Conservation (phyloP, 1,284 basidiomycete genomes). For the Cutaneotrichosporon sp. region DNA sequence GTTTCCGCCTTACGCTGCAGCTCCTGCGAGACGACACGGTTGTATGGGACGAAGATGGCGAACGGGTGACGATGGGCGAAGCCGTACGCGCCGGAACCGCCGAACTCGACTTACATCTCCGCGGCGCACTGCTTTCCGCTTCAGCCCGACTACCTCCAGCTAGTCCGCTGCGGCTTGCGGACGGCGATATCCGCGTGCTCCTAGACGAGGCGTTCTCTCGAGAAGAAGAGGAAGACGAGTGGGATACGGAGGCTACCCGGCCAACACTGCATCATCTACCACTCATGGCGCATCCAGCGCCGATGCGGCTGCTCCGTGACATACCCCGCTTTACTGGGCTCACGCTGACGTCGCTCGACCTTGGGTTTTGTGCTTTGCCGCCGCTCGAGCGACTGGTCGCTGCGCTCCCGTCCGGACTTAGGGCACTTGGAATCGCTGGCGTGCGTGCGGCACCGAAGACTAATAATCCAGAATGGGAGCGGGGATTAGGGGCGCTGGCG, state of each 20-base stretch:
- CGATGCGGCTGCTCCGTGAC: slow-evolving; percentile 30
- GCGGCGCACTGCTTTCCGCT: slow-evolving; percentile 25
- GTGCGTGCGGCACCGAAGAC: slow-evolving; percentile 15
- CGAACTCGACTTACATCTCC: slow-evolving; percentile 38
- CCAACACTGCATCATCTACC: slow-evolving; percentile 30
- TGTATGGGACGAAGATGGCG: slow-evolving; percentile 18
- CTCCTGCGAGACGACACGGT: slow-evolving; percentile 30
- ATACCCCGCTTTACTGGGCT: slow-evolving; percentile 19
- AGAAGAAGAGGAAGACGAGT: slow-evolving; percentile 21
- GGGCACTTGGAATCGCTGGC: slow-evolving; percentile 36
- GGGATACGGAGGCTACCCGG: slow-evolving; percentile 23
- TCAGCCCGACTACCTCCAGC: slow-evolving; percentile 25
- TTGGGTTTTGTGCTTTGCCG: slow-evolving; percentile 35
- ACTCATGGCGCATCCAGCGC: slow-evolving; percentile 33
- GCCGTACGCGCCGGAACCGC: slow-evolving; percentile 33
- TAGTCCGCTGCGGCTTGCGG: slow-evolving; percentile 22
- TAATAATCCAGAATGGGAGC: slow-evolving; percentile 12
- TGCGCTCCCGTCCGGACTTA: slow-evolving; percentile 29
- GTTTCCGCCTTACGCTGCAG: slow-evolving; percentile 29
- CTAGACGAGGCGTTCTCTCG: slow-evolving; percentile 16
- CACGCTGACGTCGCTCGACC: slow-evolving; percentile 38
- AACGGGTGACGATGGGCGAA: slow-evolving; percentile 26
- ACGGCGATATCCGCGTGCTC: slow-evolving; percentile 27
- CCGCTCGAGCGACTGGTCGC: slow-evolving; percentile 32
- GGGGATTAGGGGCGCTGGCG: slow-evolving; percentile 27